phyloP scores from a whole-genome alignment of 768 basidiomycete genomes.

The Galerina sulciceps region DNA sequence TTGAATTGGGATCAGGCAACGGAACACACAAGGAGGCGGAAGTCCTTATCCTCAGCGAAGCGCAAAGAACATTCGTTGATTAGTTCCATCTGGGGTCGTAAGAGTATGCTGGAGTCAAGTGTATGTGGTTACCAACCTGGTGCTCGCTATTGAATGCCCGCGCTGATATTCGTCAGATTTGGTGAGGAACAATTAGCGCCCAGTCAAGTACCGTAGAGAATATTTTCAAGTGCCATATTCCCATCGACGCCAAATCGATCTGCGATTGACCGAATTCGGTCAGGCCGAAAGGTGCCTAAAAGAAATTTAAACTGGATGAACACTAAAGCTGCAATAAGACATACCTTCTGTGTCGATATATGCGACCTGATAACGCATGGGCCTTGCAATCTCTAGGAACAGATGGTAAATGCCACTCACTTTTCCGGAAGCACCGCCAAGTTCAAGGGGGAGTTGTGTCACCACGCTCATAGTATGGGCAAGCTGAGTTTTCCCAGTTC shows the following conservation, averaged over 20 bases:
- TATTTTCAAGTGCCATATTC: constrained; percentile 85
- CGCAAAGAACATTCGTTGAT: constrained; percentile 88
- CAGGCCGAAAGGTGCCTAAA: constrained; percentile 91
- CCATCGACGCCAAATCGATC: constrained; percentile 94
- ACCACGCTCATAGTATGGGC: constrained; percentile 95
- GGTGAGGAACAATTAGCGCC: background rate
- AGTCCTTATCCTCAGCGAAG: constrained; percentile 90
- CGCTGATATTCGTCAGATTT: constrained; percentile 44
- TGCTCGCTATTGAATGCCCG: constrained; percentile 93
- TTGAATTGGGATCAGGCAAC: background rate
- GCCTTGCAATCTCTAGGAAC: background rate
- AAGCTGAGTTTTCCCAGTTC: constrained; percentile 95
- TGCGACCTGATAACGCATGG: constrained; percentile 60
- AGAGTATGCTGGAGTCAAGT: background rate
- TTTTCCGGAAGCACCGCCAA: constrained; percentile 92
- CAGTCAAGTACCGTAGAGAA: constrained; percentile 72
- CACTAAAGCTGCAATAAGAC: constrained; percentile 9
- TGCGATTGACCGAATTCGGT: constrained; percentile 89
- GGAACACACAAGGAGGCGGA: constrained; percentile 60
- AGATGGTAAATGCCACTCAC: constrained; percentile 35
- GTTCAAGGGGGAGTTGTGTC: constrained; percentile 84
- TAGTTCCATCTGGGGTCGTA: constrained; percentile 72
- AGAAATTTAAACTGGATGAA: constrained; percentile 21
- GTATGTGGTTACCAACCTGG: constrained; percentile 51
- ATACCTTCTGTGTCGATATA: constrained; percentile 89